These are phyloP conservation scores for Dictyostelium discoideum DNA, from an alignment of 78 protist species.

Conservation along the genomic window dicty_2.7 NC_007091.3:3555501-3556000, in stretches of 20 bases:
- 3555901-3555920: not conserved
- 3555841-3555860: not conserved
- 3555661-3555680: constrained; percentile 15
- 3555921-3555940: not conserved
- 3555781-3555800: not conserved
- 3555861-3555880: not conserved
- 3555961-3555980: not conserved
- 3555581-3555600: not conserved
- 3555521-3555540: not conserved
- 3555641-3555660: constrained; percentile 3
- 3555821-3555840: not conserved
- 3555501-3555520: constrained; percentile 16
- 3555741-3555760: not conserved
- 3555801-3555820: not conserved
- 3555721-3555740: not conserved
- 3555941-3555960: not conserved
- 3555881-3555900: not conserved
- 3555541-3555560: not conserved
- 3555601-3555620: not conserved
- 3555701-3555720: not conserved
- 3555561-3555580: not conserved
- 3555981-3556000: not conserved
- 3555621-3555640: not conserved
- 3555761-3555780: not conserved
- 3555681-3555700: constrained; percentile 4